These are phyloP conservation scores for Oropetium thomaeum DNA, from an alignment of 176 grass and related monocot genomes.

Conservation along the genomic window DNA sequence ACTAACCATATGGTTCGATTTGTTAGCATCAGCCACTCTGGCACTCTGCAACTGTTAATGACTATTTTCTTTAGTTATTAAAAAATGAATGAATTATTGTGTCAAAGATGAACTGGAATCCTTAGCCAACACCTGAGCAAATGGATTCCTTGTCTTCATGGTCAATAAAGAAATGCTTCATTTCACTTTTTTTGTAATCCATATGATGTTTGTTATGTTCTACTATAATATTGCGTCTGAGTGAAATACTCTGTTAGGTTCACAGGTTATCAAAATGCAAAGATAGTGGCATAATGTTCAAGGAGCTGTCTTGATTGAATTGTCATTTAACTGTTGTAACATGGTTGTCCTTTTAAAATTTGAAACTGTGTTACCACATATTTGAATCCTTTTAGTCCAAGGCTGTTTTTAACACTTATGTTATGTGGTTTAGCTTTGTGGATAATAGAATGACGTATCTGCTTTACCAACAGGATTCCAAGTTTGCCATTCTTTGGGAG, in stretches of 20 bases:
- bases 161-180: background rate
- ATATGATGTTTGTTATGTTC: background rate
- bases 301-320: background rate
- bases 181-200: background rate
- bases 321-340: background rate
- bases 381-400: background rate
- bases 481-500: slow-evolving; percentile 94
- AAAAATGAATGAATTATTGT: background rate
- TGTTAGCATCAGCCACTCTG: background rate
- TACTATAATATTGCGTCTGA: background rate
- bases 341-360: background rate
- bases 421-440: background rate
- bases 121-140: background rate
- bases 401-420: background rate
- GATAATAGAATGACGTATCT: slow-evolving; percentile 17
- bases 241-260: background rate
- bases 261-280: background rate
- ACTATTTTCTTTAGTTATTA: background rate
- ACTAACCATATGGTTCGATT: background rate
- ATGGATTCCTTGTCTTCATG: slow-evolving; percentile 2
- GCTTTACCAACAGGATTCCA: slow-evolving; percentile 69
- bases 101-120: background rate
- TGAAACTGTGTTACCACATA: background rate
- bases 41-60: background rate
- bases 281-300: background rate